Conservation (phyloP, 2,329 filamentous ascomycete species). For the Myriosclerotinia duriaeana region DNA sequence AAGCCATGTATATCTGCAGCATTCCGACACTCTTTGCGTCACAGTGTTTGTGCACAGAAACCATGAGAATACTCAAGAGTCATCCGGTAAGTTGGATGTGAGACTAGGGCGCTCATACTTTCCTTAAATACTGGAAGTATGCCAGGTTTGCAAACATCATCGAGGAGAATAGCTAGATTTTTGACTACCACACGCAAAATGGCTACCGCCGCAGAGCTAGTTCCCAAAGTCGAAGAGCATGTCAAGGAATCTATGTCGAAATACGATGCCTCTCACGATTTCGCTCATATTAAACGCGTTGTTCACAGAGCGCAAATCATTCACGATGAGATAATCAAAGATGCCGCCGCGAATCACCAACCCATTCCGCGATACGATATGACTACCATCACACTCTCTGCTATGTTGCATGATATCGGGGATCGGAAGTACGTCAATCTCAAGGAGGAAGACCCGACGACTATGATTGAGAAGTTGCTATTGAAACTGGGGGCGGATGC, state of each 20-base stretch:
- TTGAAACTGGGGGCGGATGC: constrained; percentile 54
- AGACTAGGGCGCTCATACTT: not conserved
- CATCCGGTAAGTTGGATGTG: constrained; percentile 13
- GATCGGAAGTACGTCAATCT: constrained; percentile 72
- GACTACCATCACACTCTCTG: constrained; percentile 63
- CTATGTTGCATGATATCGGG: constrained; percentile 77
- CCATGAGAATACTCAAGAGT: not conserved
- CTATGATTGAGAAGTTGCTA: constrained; percentile 56
- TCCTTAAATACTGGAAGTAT: constrained; percentile 2
- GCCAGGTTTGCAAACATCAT: not conserved
- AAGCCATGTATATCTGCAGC: not conserved
- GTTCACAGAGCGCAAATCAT: constrained; percentile 58
- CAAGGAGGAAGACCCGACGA: constrained; percentile 50
- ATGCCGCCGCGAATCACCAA: constrained; percentile 40
- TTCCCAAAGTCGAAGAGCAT: constrained; percentile 56
- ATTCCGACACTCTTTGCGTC: not conserved
- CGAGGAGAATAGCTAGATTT: not conserved
- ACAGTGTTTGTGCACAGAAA: not conserved
- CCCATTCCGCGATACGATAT: constrained; percentile 47
- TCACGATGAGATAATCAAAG: constrained; percentile 41
- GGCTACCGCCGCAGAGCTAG: constrained; percentile 41
- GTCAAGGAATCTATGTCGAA: constrained; percentile 68
- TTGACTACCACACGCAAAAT: not conserved
- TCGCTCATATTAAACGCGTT: constrained; percentile 78
- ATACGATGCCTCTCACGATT: constrained; percentile 85